Evolutionary conservation across 805 yeast species (phyloP), one percentile per base, ranked within the genome.

Genomic region (Clavispora vitiphila): DNA sequence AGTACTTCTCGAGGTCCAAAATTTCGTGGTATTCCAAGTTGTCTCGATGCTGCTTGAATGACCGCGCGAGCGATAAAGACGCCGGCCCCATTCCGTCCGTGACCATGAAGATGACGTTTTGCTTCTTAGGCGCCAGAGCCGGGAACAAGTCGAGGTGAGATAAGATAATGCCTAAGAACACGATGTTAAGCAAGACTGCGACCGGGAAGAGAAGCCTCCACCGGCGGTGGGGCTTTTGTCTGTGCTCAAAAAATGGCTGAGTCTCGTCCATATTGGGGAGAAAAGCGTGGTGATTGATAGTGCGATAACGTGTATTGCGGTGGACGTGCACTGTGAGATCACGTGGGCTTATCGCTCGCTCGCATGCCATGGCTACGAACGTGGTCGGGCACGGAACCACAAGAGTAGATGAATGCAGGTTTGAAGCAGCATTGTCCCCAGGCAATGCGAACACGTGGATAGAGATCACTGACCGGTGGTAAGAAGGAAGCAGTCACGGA

Each of bases 81-180:
- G 95, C 83, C 3, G 96, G 96, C 0, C 96, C 96, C 83, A 88
- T 87, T n/a, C 96, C 96, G 61, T 88, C 96, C 3, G 95, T 82
- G 24, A 88, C 96, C 77, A 88, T 80, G 69, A 88, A 86, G 39
- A 88, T 83, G 42, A 89, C 75, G 55, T 88, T 88, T 55, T 78
- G 81, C 69, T 85, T 86, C 44, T 39, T 24, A n/a, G 49, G 51
- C 12, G 32, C 24, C 20, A 34, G 36, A 2, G 36, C 21, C 42
- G 27, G 37, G 12, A 38, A 11, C 7, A 31, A 30, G 37, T 39
- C 12, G 23, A 38, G 6, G 26, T 24, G 41, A 8, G 25, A 14
- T 23, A 38, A 16, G 21, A 38, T 1, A 7, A 32, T 6, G 35
- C n/a, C n/a, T 32, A 24, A 14, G 18, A 24, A 5, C 18, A 32